Percentiles rank a stretch among this genome's conserved stretches.
Evolutionary conservation across 352 stramenopile species (phyloP).

Genomic region (Globisporangium solare): DNA sequence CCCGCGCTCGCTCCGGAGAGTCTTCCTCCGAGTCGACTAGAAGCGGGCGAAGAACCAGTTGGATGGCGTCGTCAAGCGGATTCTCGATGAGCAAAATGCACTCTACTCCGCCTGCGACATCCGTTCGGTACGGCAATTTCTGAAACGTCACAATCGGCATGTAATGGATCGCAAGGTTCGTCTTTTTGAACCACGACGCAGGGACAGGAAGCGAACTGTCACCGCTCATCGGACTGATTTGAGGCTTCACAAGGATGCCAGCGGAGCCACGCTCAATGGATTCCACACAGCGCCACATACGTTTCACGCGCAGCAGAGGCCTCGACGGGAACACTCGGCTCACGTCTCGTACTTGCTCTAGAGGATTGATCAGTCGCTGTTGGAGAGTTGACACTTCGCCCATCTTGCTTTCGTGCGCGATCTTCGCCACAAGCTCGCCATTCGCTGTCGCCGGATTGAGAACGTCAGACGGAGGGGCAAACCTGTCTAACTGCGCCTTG

Average conservation of each 20-base stretch:
- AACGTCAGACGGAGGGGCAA: constrained; percentile 13
- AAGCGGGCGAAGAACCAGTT: constrained; percentile 38
- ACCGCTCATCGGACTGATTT: constrained; percentile 88
- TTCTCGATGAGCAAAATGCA: constrained; percentile 78
- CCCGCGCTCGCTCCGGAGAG: constrained; percentile 20
- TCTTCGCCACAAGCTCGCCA: constrained; percentile 17
- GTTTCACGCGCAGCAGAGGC: constrained; percentile 73
- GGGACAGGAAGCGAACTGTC: constrained; percentile 80
- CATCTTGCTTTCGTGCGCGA: constrained; percentile 39
- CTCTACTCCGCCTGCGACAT: constrained; percentile 20
- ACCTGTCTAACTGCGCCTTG: constrained; percentile 31
- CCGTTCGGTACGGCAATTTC: constrained; percentile 31
- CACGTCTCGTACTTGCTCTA: constrained; percentile 60
- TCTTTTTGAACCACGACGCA: constrained; percentile 85
- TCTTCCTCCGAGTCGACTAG: background rate
- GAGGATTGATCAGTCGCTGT: constrained; percentile 55
- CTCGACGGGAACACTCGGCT: constrained; percentile 50
- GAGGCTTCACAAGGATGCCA: constrained; percentile 87
- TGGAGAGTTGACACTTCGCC: constrained; percentile 42
- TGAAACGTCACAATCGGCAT: constrained; percentile 75
- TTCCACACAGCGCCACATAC: constrained; percentile 81
- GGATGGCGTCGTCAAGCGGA: constrained; percentile 70
- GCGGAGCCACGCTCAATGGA: constrained; percentile 68
- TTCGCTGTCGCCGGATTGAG: constrained; percentile 9
- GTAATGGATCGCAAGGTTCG: constrained; percentile 71